These are phyloP conservation scores for Earliella scabrosa DNA, from an alignment of 1,284 basidiomycete genomes.

Conservation along the genomic window DNA sequence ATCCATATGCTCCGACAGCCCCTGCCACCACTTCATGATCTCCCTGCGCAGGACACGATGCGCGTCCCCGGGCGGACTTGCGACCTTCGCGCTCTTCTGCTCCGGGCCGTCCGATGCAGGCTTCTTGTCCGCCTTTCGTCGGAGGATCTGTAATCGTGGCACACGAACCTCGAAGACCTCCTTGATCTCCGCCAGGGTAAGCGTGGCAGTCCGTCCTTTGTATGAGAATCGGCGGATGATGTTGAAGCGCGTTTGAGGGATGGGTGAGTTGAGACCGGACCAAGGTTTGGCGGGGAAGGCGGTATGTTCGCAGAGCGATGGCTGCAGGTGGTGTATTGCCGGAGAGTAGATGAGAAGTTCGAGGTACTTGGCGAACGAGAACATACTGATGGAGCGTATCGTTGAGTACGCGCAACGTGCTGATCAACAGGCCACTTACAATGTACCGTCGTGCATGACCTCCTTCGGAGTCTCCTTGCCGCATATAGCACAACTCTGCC, in stretches of 20 bases:
- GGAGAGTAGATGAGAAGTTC: slow-evolving; percentile 69
- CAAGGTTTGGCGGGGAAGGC: slow-evolving; percentile 39
- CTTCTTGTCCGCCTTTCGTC: slow-evolving; percentile 36
- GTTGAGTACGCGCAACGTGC: too few relatives aligned
- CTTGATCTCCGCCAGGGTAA: slow-evolving; percentile 50
- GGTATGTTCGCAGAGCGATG: slow-evolving; percentile 59
- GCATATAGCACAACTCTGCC: slow-evolving; percentile 62
- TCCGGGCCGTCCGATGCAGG: slow-evolving; percentile 4
- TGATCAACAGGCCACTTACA: too few relatives aligned
- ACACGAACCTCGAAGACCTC: slow-evolving; percentile 66
- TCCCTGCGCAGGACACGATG: slow-evolving; percentile 56
- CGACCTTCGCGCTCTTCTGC: background rate
- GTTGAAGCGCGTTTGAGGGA: slow-evolving; percentile 43
- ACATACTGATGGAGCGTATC: slow-evolving; percentile 40
- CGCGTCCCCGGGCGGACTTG: slow-evolving; percentile 36
- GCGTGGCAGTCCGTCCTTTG: slow-evolving; percentile 44
- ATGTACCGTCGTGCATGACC: slow-evolving; percentile 57
- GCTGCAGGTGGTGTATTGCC: slow-evolving; percentile 42
- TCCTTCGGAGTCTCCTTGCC: slow-evolving; percentile 41
- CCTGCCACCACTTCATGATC: slow-evolving; percentile 70
- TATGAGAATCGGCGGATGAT: slow-evolving; percentile 57
- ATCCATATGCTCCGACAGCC: slow-evolving; percentile 61
- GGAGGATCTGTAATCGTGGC: slow-evolving; percentile 60
- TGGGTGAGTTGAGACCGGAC: slow-evolving; percentile 35
- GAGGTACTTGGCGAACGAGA: slow-evolving; percentile 70